phyloP scores from a whole-genome alignment of 1,284 basidiomycete genomes.

The Phellinidium pouzarii region DNA sequence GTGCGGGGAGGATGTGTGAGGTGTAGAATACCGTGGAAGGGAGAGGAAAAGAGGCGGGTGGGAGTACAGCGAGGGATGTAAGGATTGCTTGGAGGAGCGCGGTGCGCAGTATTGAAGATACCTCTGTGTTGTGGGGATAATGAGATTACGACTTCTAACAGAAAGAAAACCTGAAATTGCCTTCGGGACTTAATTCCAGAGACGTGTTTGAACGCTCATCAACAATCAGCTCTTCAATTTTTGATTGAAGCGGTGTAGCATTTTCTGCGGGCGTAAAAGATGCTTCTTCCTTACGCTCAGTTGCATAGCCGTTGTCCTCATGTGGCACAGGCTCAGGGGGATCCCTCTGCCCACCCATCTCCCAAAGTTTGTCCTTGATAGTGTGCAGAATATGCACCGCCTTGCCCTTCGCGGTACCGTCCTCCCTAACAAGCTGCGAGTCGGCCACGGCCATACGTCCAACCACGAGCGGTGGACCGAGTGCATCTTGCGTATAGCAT shows the following conservation, averaged over 20 bases:
- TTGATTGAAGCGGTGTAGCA: constrained; percentile 7
- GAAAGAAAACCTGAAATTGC: constrained; percentile 21
- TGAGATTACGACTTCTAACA: constrained; percentile 22
- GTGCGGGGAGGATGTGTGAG: constrained; percentile 67
- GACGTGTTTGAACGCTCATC: constrained; percentile 20
- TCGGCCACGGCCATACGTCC: constrained; percentile 60
- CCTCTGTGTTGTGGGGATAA: constrained; percentile 39
- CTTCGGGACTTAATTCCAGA: constrained; percentile 22
- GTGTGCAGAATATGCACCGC: constrained; percentile 64
- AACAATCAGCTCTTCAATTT: background rate
- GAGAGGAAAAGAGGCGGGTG: constrained; percentile 61
- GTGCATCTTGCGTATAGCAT: constrained; percentile 35
- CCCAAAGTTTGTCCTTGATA: constrained; percentile 68
- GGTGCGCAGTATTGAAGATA: constrained; percentile 58
- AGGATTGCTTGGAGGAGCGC: constrained; percentile 67
- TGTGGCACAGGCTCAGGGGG: constrained; percentile 38
- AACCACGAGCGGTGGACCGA: constrained; percentile 56
- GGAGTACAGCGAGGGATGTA: constrained; percentile 40
- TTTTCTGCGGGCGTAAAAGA: background rate
- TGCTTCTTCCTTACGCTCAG: constrained; percentile 22
- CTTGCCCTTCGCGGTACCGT: constrained; percentile 61
- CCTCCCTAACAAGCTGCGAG: constrained; percentile 35
- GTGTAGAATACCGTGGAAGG: constrained; percentile 73
- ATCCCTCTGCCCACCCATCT: constrained; percentile 54
- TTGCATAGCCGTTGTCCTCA: constrained; percentile 22